phyloP scores from a whole-genome alignment of 768 basidiomycete species.

The Tremella mesenterica region DNA sequence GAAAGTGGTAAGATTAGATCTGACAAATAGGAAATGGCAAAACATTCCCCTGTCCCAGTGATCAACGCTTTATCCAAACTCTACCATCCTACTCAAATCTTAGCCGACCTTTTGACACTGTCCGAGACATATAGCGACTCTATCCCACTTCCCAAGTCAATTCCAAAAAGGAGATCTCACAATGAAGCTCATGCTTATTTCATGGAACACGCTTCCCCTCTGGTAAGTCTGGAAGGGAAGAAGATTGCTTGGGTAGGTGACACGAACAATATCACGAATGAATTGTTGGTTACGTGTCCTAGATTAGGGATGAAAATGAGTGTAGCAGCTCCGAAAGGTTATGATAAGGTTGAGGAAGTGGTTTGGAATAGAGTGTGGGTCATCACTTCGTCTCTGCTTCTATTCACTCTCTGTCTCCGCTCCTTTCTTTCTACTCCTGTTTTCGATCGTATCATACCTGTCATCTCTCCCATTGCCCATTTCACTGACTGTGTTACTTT shows the following conservation, averaged over 20 bases:
- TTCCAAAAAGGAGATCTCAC: conserved; percentile 6
- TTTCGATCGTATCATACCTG: not conserved
- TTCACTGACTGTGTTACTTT: not conserved
- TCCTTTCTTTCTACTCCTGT: not conserved
- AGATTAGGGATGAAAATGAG: conserved; percentile 78
- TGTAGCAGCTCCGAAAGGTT: conserved; percentile 65
- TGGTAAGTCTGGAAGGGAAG: conserved; percentile 59
- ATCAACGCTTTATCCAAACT: conserved; percentile 90
- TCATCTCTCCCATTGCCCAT: not conserved
- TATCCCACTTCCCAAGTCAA: conserved; percentile 44
- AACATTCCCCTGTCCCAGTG: conserved; percentile 84
- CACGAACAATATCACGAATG: conserved; percentile 87
- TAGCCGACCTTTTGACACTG: conserved; percentile 85
- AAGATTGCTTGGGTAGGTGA: conserved; percentile 92
- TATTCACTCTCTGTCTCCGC: not conserved
- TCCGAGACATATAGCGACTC: conserved; percentile 53
- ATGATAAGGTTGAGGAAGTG: conserved; percentile 46
- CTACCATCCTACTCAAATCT: conserved; percentile 93
- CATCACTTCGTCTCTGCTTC: not conserved
- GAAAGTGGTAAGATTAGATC: no score
- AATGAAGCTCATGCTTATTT: conserved; percentile 13
- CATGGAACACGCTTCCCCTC: conserved; percentile 41
- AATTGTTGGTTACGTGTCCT: conserved; percentile 92
- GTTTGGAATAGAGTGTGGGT: conserved; percentile 75
- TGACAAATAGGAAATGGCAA: conserved; percentile 68